These are phyloP conservation scores for Austroboletus niveus DNA, from an alignment of 1,284 basidiomycete genomes.

Conservation along the genomic window DNA sequence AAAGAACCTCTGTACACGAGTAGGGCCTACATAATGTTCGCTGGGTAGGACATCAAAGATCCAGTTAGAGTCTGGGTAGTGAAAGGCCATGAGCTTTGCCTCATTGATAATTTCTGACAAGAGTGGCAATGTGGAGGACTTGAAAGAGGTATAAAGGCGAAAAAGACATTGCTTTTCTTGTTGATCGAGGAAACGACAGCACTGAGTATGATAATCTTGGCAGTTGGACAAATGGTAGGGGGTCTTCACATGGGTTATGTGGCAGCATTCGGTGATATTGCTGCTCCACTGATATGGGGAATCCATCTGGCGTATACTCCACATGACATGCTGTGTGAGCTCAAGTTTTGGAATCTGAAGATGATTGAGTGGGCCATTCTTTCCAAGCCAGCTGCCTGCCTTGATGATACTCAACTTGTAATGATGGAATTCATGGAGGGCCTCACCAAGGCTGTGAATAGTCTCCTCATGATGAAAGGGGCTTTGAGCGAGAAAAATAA, in stretches of 20 bases:
- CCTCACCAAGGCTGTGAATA: constrained; percentile 1
- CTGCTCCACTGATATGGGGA: constrained; percentile 11
- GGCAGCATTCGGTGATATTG: constrained; percentile 6
- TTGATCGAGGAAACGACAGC: constrained; percentile 3
- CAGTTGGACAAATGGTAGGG: constrained; percentile 1
- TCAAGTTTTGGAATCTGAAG: constrained; percentile 14
- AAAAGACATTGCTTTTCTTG: constrained; percentile 11
- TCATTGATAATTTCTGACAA: neutral
- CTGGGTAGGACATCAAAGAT: neutral
- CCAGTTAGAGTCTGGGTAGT: constrained; percentile 4
- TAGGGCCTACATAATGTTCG: neutral
- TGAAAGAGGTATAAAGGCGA: constrained; percentile 2
- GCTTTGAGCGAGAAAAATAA: constrained; percentile 15
- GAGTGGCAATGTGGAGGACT: neutral
- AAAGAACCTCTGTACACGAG: no score
- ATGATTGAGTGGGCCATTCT: constrained; percentile 8
- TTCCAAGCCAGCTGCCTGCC: constrained; percentile 4
- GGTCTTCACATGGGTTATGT: constrained; percentile 7
- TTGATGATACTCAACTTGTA: constrained; percentile 8
- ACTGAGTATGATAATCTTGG: constrained; percentile 3
- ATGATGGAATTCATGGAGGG: constrained; percentile 11
- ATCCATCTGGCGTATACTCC: neutral
- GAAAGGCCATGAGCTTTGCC: neutral
- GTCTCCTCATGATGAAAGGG: neutral
- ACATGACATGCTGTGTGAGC: constrained; percentile 1